These are phyloP conservation scores for Monascus purpureus DNA, from an alignment of 495 filamentous ascomycete species.

Conservation along the genomic window DNA sequence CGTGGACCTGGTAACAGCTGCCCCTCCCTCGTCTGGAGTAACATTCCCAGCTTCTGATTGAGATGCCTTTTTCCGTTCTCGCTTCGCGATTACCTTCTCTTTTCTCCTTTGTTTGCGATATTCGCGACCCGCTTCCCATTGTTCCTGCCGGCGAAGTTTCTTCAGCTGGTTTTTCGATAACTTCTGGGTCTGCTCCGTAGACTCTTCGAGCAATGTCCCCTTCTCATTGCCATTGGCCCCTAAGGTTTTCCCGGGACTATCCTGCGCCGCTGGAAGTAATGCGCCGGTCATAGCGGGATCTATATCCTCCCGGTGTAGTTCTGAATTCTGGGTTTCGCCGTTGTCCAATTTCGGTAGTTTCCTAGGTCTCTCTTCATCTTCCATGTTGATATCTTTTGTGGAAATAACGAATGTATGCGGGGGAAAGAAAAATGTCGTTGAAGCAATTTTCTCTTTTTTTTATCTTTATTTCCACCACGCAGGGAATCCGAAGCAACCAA, in stretches of 20 bases:
- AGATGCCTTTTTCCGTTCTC: constrained; percentile 42
- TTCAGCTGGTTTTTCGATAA: constrained; percentile 76
- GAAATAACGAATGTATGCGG: neutral
- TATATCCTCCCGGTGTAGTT: constrained; percentile 3
- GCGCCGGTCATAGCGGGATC: constrained; percentile 23
- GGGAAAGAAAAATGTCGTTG: neutral
- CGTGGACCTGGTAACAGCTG: too few species aligned
- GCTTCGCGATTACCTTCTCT: constrained; percentile 53
- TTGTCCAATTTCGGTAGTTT: constrained; percentile 37
- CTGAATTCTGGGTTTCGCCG: constrained; percentile 6
- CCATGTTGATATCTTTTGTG: constrained; percentile 21
- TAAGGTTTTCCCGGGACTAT: neutral
- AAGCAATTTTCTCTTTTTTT: too few species aligned
- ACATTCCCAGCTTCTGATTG: constrained; percentile 3
- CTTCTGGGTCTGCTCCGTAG: constrained; percentile 9
- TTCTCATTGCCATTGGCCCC: constrained; percentile 3
- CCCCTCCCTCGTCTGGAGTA: constrained; percentile 14
- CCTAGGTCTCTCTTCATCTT: constrained; percentile 36
- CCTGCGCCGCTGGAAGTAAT: constrained; percentile 4
- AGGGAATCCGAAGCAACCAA: constrained; percentile 13
- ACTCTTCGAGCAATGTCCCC: constrained; percentile 5
- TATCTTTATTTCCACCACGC: neutral
- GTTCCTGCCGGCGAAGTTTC: constrained; percentile 48
- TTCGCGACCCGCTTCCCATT: constrained; percentile 54
- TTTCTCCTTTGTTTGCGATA: constrained; percentile 58